Percentiles rank a stretch among this genome's conserved stretches.
Evolutionary conservation across 2,329 filamentous ascomycete genomes (phyloP).

Genomic region (Exophiala calicioides): DNA sequence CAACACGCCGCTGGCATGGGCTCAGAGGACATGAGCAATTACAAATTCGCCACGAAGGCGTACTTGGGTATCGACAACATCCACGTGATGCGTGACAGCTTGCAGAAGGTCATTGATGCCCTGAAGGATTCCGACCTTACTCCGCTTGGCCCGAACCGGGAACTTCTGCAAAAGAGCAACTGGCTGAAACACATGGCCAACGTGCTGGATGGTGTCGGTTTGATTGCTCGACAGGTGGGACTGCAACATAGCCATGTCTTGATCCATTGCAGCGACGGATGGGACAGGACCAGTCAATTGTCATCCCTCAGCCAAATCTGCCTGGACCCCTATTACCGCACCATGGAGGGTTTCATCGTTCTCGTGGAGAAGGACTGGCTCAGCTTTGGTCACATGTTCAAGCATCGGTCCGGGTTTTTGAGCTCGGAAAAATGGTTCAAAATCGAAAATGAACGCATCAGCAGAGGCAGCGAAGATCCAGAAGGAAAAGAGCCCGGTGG

Average conservation of each 20-base stretch:
- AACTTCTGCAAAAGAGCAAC: conserved; percentile 76
- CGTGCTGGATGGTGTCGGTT: conserved; percentile 77
- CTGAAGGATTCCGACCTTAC: conserved; percentile 91
- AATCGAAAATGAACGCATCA: conserved; percentile 75
- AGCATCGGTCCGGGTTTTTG: conserved; percentile 82
- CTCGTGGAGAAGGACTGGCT: conserved; percentile 97
- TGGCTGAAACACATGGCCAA: conserved; percentile 90
- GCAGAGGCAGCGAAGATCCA: conserved; percentile 46
- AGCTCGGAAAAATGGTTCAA: conserved; percentile 93
- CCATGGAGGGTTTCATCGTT: conserved; percentile 90
- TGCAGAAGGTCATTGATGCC: conserved; percentile 83
- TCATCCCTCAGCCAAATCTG: conserved; percentile 90
- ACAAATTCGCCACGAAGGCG: conserved; percentile 85
- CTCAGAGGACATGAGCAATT: conserved; percentile 97
- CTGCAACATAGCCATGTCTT: conserved; percentile 92
- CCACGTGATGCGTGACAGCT: conserved; percentile 91
- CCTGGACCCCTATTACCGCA: conserved; percentile 92
- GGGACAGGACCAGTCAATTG: conserved; percentile 95
- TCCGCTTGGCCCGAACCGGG: conserved; percentile 75
- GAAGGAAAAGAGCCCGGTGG: conserved; percentile 39
- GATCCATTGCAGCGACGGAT: conserved; percentile 97
- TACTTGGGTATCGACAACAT: conserved; percentile 98
- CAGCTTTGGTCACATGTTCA: conserved; percentile 97
- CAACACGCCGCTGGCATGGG: conserved; percentile 93
- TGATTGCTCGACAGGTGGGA: conserved; percentile 85